phyloP scores from a whole-genome alignment of 163 green algal species.

The Smithsoniella earleae region DNA sequence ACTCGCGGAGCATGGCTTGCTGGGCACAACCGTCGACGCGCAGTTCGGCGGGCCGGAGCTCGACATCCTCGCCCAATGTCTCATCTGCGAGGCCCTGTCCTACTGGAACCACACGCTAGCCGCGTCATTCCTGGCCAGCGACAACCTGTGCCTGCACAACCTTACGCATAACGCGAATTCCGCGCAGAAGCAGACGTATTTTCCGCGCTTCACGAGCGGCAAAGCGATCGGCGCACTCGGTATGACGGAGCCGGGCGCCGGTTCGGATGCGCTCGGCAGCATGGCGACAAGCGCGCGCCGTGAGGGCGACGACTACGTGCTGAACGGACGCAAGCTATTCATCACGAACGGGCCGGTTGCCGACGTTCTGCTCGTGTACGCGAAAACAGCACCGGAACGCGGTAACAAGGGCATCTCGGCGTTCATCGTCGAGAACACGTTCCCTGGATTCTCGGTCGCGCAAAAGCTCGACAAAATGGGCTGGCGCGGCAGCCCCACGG shows the following conservation, averaged over 20 bases:
- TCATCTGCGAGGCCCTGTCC: too few species aligned
- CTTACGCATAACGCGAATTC: too few species aligned
- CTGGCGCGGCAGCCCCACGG: slow-evolving; percentile 72
- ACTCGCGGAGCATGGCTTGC: too few species aligned
- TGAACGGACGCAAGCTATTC: slow-evolving; percentile 64
- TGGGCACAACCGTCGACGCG: too few species aligned
- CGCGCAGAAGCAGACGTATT: too few species aligned
- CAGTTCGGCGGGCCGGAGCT: too few species aligned
- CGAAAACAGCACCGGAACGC: slow-evolving; percentile 67
- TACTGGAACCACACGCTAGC: too few species aligned
- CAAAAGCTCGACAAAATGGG: slow-evolving; percentile 96
- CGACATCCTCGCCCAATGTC: too few species aligned
- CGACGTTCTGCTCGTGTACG: slow-evolving; percentile 81
- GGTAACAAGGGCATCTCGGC: slow-evolving; percentile 79
- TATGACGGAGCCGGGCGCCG: slow-evolving; percentile 76
- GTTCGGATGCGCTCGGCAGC: slow-evolving; percentile 77
- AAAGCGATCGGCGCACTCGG: slow-evolving; percentile 79
- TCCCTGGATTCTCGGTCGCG: slow-evolving; percentile 68
- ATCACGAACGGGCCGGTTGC: slow-evolving; percentile 58
- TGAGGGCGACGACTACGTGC: slow-evolving; percentile 48
- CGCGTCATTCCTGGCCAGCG: too few species aligned
- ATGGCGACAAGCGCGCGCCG: slow-evolving; percentile 62
- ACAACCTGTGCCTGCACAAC: too few species aligned
- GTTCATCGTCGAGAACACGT: slow-evolving; percentile 81
- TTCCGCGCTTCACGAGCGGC: too few species aligned